These are phyloP conservation scores for Fusarium abutilonis DNA, from an alignment of 2,329 filamentous ascomycete genomes.

Conservation along the genomic window DNA sequence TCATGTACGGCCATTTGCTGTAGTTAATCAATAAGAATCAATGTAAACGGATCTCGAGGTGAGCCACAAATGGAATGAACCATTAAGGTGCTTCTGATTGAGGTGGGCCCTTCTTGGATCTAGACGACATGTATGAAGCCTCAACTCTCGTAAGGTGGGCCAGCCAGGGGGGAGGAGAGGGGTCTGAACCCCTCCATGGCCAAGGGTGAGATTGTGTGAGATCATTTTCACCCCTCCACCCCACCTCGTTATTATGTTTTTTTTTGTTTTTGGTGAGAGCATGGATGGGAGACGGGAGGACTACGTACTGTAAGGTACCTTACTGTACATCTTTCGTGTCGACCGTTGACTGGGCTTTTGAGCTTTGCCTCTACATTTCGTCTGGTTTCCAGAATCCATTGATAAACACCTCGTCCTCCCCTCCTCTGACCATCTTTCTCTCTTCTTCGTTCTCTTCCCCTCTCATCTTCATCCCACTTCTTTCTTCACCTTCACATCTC, in stretches of 20 bases:
- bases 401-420: constrained; percentile 38
- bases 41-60: constrained; percentile 21
- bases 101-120: constrained; percentile 37
- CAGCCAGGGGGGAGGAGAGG: background rate
- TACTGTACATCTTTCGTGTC: constrained; percentile 35
- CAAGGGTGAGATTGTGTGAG: constrained; percentile 26
- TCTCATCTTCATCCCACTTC: constrained; percentile 1
- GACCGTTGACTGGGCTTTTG: constrained; percentile 32
- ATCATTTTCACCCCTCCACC: constrained; percentile 40
- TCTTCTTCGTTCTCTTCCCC: constrained; percentile 27
- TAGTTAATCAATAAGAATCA: constrained; percentile 2
- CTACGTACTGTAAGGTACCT: constrained; percentile 9
- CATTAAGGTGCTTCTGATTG: constrained; percentile 28
- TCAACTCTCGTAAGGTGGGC: constrained; percentile 5
- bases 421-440: constrained; percentile 10
- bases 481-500: background rate
- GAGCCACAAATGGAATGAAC: constrained; percentile 12
- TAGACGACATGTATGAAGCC: constrained; percentile 22
- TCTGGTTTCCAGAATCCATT: constrained; percentile 32
- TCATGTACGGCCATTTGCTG: constrained; percentile 13
- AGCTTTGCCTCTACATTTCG: constrained; percentile 21
- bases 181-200: constrained; percentile 24
- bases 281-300: constrained; percentile 9
- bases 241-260: constrained; percentile 28
- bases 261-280: constrained; percentile 21